Evolutionary conservation across 2,329 filamentous ascomycete species (phyloP).

Genomic region (Sphaerostilbella broomeana): DNA sequence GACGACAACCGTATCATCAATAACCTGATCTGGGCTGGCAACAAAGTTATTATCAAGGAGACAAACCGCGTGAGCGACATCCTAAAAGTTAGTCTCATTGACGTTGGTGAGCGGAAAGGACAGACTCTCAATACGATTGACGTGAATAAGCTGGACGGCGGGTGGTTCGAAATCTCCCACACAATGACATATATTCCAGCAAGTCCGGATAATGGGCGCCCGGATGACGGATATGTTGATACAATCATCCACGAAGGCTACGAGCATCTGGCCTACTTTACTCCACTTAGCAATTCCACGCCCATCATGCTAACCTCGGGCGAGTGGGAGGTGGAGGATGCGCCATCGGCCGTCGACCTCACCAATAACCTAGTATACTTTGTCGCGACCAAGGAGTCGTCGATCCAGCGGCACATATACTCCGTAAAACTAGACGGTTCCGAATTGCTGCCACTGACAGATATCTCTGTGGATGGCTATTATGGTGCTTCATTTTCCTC

Average conservation of each 20-base stretch:
- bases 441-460: constrained; percentile 64
- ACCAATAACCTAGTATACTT: constrained; percentile 88
- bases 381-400: constrained; percentile 74
- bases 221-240: constrained; percentile 87
- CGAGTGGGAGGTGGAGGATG: constrained; percentile 83
- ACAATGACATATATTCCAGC: constrained; percentile 81
- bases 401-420: constrained; percentile 88
- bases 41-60: constrained; percentile 78
- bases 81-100: constrained; percentile 80
- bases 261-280: constrained; percentile 91
- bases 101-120: constrained; percentile 66
- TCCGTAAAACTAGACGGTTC: constrained; percentile 79
- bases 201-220: constrained; percentile 66
- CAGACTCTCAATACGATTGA: constrained; percentile 74
- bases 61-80: constrained; percentile 91
- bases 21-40: constrained; percentile 84
- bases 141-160: constrained; percentile 79
- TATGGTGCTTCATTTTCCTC: constrained; percentile 80
- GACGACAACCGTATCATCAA: constrained; percentile 85
- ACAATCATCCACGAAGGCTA: constrained; percentile 79
- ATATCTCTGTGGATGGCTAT: constrained; percentile 66
- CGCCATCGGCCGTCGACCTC: constrained; percentile 78
- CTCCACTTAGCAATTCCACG: constrained; percentile 73
- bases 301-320: constrained; percentile 83
- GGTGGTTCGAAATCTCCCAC: constrained; percentile 94